Evolutionary conservation across 305 asterid genomes (phyloP).

Genomic region (Striga hermonthica): DNA sequence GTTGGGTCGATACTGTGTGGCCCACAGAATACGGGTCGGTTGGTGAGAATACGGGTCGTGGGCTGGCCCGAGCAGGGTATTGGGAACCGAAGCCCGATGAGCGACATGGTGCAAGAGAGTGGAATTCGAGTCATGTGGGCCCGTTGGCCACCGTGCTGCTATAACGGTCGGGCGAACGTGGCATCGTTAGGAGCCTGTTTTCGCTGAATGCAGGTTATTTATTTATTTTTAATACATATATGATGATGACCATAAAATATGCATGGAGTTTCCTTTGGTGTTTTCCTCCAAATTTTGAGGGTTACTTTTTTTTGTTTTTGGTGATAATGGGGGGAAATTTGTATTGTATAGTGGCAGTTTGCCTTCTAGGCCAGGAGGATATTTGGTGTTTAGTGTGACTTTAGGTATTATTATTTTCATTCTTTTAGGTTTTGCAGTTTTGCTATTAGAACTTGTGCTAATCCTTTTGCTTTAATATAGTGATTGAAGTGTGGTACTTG

Average conservation of each 20-base stretch:
- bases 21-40: constrained; percentile 35
- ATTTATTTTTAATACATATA: background rate
- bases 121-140: constrained; percentile 30
- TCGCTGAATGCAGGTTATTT: too few species aligned
- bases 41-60: constrained; percentile 16
- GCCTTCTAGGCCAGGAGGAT: background rate
- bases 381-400: too few species aligned
- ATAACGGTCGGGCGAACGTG: constrained; percentile 35
- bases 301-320: constrained; percentile 23
- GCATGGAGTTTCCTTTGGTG: background rate
- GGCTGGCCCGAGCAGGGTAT: constrained; percentile 11
- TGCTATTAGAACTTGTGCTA: too few species aligned
- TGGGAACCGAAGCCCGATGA: background rate
- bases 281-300: constrained; percentile 34
- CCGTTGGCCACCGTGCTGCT: constrained; percentile 24
- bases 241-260: background rate
- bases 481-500: too few species aligned
- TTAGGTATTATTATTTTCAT: too few species aligned
- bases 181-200: constrained; percentile 30
- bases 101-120: constrained; percentile 22
- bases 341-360: constrained; percentile 11
- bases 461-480: too few species aligned
- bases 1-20: constrained; percentile 25
- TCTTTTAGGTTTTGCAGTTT: too few species aligned
- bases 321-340: constrained; percentile 26